Evolutionary conservation across 805 yeast species (phyloP).

Genomic region (Yamadazyma sp.): DNA sequence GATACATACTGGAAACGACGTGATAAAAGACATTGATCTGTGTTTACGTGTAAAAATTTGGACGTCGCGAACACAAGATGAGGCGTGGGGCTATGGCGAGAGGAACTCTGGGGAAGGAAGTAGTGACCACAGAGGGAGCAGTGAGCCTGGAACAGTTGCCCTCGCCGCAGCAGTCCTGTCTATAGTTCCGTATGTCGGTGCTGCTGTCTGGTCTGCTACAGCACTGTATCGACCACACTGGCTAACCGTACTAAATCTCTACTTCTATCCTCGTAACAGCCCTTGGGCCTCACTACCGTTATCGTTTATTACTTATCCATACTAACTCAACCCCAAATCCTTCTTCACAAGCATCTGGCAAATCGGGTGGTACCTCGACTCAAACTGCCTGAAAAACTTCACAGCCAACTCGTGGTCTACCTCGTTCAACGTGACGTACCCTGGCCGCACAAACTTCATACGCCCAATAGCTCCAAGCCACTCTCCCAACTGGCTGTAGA

Average conservation of each 20-base stretch:
- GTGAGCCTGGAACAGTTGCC: no score
- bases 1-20: conserved; percentile 41
- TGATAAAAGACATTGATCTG: conserved; percentile 28
- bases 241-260: no score
- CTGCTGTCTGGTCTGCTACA: no score
- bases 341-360: conserved; percentile 80
- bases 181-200: no score
- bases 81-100: conserved; percentile 1
- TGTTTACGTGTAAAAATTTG: conserved; percentile 16
- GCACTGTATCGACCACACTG: no score
- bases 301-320: no score
- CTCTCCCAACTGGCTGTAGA: conserved; percentile 58
- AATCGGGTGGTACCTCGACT: conserved; percentile 76
- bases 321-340: conserved; percentile 51
- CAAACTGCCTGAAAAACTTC: conserved; percentile 58
- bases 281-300: no score
- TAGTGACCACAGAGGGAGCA: no score
- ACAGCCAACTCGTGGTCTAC: conserved; percentile 70
- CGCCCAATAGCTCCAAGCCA: conserved; percentile 93
- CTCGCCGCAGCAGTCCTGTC: no score
- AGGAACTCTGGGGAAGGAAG: no score
- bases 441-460: conserved; percentile 93
- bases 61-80: conserved; percentile 11
- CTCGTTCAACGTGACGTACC: conserved; percentile 61
- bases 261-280: no score